Percentiles rank a stretch among this genome's conserved stretches.
These are phyloP conservation scores for Cutaneotrichosporon sp. DNA, from an alignment of 1,284 basidiomycete species.

Conservation along the genomic window DNA sequence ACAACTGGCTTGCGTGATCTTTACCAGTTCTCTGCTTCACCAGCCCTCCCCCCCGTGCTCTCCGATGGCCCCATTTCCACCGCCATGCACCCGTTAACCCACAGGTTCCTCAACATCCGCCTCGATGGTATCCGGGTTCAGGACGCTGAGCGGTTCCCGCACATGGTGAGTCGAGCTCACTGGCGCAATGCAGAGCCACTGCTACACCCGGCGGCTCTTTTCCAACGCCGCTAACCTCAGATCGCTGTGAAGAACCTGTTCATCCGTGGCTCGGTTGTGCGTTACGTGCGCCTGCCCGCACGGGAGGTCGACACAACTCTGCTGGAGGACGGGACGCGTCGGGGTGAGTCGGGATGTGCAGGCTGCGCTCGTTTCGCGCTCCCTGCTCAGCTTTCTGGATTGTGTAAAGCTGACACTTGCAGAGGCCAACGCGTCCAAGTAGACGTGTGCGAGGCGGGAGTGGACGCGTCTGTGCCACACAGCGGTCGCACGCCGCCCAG, in stretches of 20 bases:
- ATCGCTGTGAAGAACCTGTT: slow-evolving; percentile 99
- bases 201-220: background rate
- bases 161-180: slow-evolving; percentile 72
- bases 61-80: no score
- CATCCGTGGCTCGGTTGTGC: slow-evolving; percentile 96
- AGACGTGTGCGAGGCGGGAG: background rate
- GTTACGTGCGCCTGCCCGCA: slow-evolving; percentile 92
- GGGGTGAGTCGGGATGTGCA: slow-evolving; percentile 63
- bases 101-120: slow-evolving; percentile 94
- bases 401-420: background rate
- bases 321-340: slow-evolving; percentile 93
- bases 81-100: background rate
- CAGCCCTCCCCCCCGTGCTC: no score
- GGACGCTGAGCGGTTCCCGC: slow-evolving; percentile 90
- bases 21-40: no score
- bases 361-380: no score
- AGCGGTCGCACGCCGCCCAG: background rate
- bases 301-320: slow-evolving; percentile 94
- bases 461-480: no score
- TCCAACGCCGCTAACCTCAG: slow-evolving; percentile 56
- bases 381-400: background rate
- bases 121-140: slow-evolving; percentile 91
- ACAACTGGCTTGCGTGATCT: no score
- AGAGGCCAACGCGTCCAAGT: slow-evolving; percentile 16
- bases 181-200: background rate